These are phyloP conservation scores for Anthoceros angustus DNA, from an alignment of 225 moss, liverwort and hornwort species.

Conservation along the genomic window DNA sequence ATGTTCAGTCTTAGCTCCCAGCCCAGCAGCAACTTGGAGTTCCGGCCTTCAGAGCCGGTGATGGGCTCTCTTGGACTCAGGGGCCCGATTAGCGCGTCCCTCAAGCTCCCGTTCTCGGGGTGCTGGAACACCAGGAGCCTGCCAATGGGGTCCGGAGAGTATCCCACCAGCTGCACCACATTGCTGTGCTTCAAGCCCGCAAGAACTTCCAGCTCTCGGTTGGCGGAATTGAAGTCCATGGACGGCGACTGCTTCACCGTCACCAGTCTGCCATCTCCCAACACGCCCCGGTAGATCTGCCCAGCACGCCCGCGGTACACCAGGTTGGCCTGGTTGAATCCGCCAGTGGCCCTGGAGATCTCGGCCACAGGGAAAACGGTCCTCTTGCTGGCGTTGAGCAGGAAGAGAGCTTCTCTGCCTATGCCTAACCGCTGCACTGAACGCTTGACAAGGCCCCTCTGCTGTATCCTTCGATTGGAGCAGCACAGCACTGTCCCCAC, in stretches of 20 bases:
- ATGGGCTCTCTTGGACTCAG: not conserved
- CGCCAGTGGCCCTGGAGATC: not conserved
- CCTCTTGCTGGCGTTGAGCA: not conserved
- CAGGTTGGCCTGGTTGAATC: constrained; percentile 3
- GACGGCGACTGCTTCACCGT: not conserved
- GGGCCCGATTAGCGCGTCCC: not conserved
- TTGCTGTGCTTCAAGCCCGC: not conserved
- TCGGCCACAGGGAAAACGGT: not conserved
- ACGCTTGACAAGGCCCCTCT: not conserved
- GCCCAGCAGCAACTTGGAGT: not conserved
- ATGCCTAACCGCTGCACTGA: too few relatives aligned
- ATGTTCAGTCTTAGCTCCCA: not conserved
- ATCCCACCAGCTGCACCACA: not conserved
- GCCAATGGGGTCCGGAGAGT: not conserved
- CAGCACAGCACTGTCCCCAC: not conserved
- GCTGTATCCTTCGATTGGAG: not conserved
- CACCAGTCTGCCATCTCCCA: not conserved
- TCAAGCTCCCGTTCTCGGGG: not conserved
- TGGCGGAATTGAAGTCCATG: not conserved
- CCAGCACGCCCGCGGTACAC: not conserved
- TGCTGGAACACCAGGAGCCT: not conserved
- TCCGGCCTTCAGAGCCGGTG: not conserved
- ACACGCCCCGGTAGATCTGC: not conserved
- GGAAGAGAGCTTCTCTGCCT: not conserved
- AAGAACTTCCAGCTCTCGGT: not conserved